Base-by-base conservation (phyloP, 768 basidiomycete species). In the Rhizopogon vesiculosus region DNA sequence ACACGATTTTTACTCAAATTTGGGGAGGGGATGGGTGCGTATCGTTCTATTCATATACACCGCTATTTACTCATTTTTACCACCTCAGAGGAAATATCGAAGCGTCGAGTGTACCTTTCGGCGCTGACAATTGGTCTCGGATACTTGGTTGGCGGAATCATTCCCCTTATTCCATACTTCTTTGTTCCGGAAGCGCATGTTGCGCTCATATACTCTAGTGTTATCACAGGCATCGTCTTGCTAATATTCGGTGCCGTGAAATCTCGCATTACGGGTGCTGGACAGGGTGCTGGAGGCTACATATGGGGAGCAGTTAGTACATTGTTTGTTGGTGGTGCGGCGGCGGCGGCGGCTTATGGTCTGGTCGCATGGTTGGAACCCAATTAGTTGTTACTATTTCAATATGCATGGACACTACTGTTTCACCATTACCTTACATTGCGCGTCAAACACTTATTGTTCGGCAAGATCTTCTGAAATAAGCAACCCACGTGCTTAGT, bases 61-160 rank as follows among this genome's bases (percentile, higher is more conserved):
- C 5, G 28, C 19, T 22, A 25, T 19, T 2, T 22, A 3, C 40
- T 31, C 5, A 49, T 41, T 33, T 33, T 12, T 56, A 15, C 35
- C 51, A 8, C 28, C 51, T 51, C 67, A 89, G 95, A 97, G 79
- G 96, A 98, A 72, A 83, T 97, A 38, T 91, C 95, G 1, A 83
- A 84, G 13, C 78, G 79, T 22, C 82, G 97, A 22, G 77, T 97
- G 59, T 98, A 93, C 74, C 78, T 86, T 39, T 95, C 93, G 1
- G 96, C 96, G 3, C 80, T 96, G 61, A 98, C 96, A 1, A 98
- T 99, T 66, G 97, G 96, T 57, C 79, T 93, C 64, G 93, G 94
- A 10, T 96, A 98, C 75, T 86, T 95, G 59, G 55, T 97, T 54
- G 97, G 97, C 44, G 97, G 97, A 35, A 77, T 95, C 54, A 91